Conservation (phyloP, 2,329 filamentous ascomycete genomes). For the Didymella pinodella region DNA sequence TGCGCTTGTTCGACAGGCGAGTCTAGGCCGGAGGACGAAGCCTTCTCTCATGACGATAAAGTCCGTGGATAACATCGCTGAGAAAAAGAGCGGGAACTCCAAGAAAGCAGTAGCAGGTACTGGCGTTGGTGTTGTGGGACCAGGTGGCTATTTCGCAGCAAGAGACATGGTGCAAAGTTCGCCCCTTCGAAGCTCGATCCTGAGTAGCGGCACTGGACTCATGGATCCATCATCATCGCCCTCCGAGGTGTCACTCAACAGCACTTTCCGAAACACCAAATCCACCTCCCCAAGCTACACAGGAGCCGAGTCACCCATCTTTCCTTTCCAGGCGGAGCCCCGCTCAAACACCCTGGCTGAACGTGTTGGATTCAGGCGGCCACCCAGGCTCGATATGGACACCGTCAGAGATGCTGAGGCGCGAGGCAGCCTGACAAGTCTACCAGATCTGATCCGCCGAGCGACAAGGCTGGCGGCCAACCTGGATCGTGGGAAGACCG, state of each 20-base stretch:
- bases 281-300: constrained; percentile 27
- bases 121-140: constrained; percentile 32
- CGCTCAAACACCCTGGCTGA: constrained; percentile 49
- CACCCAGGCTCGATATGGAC: constrained; percentile 81
- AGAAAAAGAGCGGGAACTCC: constrained; percentile 28
- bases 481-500: constrained; percentile 80
- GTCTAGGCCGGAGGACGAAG: constrained; percentile 57
- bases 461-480: constrained; percentile 87
- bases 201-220: constrained; percentile 47
- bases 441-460: constrained; percentile 88
- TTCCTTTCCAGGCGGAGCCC: constrained; percentile 43
- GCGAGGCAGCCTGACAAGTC: constrained; percentile 87
- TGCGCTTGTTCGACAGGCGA: constrained; percentile 54
- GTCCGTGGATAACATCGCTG: constrained; percentile 50
- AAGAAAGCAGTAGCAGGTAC: constrained; percentile 29
- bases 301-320: constrained; percentile 39
- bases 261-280: constrained; percentile 34
- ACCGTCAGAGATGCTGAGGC: constrained; percentile 82
- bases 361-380: constrained; percentile 57
- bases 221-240: constrained; percentile 42
- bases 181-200: constrained; percentile 31
- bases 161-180: constrained; percentile 33
- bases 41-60: constrained; percentile 59
- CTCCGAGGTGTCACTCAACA: constrained; percentile 46
- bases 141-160: constrained; percentile 9